Evolutionary conservation across 768 basidiomycete species (phyloP).

Genomic region (Pleurotus pulmonarius): DNA sequence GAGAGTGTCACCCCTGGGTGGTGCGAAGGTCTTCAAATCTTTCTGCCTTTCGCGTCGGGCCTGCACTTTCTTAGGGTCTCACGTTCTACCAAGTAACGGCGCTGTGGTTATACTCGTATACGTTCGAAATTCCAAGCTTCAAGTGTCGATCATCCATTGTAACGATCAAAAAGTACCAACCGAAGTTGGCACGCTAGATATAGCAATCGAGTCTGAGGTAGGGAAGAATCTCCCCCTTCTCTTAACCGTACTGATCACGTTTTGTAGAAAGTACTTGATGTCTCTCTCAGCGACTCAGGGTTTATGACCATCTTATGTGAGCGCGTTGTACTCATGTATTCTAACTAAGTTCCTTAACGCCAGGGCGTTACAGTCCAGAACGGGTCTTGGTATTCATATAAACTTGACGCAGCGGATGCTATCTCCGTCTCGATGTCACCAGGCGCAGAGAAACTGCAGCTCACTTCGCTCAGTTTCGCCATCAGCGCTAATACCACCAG

Average conservation of each 20-base stretch:
- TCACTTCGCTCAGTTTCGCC: slow-evolving; percentile 18
- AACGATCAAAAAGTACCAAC: slow-evolving; percentile 27
- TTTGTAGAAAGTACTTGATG: slow-evolving; percentile 30
- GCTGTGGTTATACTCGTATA: slow-evolving; percentile 21
- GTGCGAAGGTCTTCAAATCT: slow-evolving; percentile 14
- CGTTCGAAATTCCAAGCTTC: slow-evolving; percentile 20
- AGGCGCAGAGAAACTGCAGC: slow-evolving; percentile 23
- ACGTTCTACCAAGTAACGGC: slow-evolving; percentile 16
- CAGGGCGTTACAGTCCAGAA: slow-evolving; percentile 29
- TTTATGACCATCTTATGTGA: slow-evolving; percentile 47
- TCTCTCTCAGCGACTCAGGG: slow-evolving; percentile 46
- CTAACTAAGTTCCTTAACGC: too few species aligned
- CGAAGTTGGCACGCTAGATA: slow-evolving; percentile 21
- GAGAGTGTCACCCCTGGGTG: slow-evolving; percentile 14
- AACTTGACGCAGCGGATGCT: slow-evolving; percentile 21
- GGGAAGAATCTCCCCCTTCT: not conserved
- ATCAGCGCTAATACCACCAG: not conserved
- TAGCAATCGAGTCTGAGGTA: slow-evolving; percentile 30
- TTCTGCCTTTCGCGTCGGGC: slow-evolving; percentile 25
- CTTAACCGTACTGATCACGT: not conserved
- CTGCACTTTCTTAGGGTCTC: slow-evolving; percentile 25
- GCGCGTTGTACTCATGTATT: slow-evolving; percentile 12
- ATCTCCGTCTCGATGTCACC: slow-evolving; percentile 20
- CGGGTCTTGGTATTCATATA: slow-evolving; percentile 39
- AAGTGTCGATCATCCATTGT: slow-evolving; percentile 26